Conservation (phyloP, 306 rosid genomes). For the Urtica urens region DNA sequence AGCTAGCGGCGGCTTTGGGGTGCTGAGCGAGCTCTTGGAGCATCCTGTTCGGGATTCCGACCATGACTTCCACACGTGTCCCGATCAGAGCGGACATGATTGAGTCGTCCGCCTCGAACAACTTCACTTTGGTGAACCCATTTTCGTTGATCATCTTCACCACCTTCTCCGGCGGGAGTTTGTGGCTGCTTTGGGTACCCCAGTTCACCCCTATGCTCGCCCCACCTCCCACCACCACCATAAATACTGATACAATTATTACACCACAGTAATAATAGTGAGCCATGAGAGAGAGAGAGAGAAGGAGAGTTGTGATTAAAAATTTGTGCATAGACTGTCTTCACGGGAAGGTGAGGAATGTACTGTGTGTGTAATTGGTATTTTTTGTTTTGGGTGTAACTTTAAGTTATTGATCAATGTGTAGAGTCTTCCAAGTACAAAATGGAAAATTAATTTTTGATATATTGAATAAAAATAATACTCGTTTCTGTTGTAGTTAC, state of each 20-base stretch:
- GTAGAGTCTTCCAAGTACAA: no score
- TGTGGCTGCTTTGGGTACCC: constrained; percentile 82
- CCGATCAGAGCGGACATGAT: constrained; percentile 68
- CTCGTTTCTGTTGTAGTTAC: no score
- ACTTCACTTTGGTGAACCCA: constrained; percentile 56
- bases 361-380: no score
- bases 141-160: constrained; percentile 65
- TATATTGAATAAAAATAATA: no score
- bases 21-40: constrained; percentile 46
- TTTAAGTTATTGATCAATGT: no score
- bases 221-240: constrained; percentile 20
- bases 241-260: constrained; percentile 23
- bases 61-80: constrained; percentile 70
- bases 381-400: no score
- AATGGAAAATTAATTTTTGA: no score
- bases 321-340: no score
- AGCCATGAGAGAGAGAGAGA: no score
- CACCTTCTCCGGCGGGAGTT: constrained; percentile 55
- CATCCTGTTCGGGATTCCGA: constrained; percentile 74
- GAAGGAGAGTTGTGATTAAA: no score
- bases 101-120: constrained; percentile 75
- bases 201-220: constrained; percentile 71
- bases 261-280: no score
- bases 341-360: no score
- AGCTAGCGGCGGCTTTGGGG: constrained; percentile 54